These are phyloP conservation scores for Kodamaea leandrae DNA, from an alignment of 805 yeast species.

Conservation along the genomic window DNA sequence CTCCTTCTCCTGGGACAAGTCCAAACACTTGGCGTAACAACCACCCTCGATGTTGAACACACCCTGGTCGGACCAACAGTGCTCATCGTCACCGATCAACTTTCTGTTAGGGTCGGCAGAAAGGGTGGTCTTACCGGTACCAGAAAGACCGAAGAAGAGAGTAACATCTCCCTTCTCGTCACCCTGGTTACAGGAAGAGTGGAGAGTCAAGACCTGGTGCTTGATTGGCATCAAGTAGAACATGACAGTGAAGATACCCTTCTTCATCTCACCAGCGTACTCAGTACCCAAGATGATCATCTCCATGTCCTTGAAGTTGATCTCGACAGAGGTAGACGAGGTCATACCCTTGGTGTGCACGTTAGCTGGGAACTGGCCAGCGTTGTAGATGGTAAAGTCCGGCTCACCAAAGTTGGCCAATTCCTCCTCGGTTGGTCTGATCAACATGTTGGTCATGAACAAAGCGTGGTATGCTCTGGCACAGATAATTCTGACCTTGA, in stretches of 20 bases:
- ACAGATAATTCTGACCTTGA: conserved; percentile 92
- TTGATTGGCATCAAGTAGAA: conserved; percentile 96
- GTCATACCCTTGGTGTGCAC: conserved; percentile 97
- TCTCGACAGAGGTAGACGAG: conserved; percentile 91
- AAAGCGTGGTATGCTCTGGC: conserved; percentile 98
- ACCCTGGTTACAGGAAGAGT: conserved; percentile 95
- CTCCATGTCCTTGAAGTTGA: conserved; percentile 96
- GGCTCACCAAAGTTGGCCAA: conserved; percentile 91
- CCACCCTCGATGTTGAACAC: conserved; percentile 99
- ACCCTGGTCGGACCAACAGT: conserved; percentile 98
- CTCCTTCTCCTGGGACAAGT: conserved; percentile 85
- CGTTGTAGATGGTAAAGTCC: conserved; percentile 96
- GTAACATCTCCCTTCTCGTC: conserved; percentile 78
- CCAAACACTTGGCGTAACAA: conserved; percentile 97
- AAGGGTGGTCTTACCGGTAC: conserved; percentile 97
- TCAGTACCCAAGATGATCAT: conserved; percentile 98
- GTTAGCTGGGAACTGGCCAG: conserved; percentile 98
- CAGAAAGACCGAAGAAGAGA: conserved; percentile 92
- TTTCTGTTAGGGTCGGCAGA: conserved; percentile 94
- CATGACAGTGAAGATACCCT: conserved; percentile 98
- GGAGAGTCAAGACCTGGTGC: conserved; percentile 87
- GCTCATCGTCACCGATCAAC: conserved; percentile 98
- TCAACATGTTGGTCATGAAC: conserved; percentile 97
- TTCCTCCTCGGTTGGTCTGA: conserved; percentile 90
- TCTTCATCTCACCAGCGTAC: conserved; percentile 99